Conservation (phyloP, 2,329 filamentous ascomycete genomes). For the Didymella keratinophila region DNA sequence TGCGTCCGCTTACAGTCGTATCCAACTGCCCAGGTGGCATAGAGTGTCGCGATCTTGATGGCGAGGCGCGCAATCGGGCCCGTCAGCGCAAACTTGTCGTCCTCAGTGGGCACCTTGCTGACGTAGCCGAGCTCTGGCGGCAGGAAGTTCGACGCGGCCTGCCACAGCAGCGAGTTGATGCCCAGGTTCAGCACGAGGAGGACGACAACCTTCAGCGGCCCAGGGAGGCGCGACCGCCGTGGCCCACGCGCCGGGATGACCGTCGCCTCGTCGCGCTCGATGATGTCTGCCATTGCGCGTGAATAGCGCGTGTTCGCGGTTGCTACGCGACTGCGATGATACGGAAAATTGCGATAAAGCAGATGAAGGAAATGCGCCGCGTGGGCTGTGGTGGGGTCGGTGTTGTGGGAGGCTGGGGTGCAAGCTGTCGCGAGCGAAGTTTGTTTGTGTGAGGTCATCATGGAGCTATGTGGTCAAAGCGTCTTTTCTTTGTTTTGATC, state of each 20-base stretch:
- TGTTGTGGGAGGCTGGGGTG: slow-evolving; percentile 19
- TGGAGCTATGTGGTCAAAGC: slow-evolving; percentile 4
- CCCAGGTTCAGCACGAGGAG: slow-evolving; percentile 64
- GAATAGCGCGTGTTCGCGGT: slow-evolving; percentile 7
- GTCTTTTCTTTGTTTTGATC: slow-evolving; percentile 3
- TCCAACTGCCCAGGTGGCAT: slow-evolving; percentile 74
- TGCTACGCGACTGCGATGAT: slow-evolving; percentile 5
- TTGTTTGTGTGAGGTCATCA: slow-evolving; percentile 20
- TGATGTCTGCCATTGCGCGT: slow-evolving; percentile 38
- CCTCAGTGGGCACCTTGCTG: slow-evolving; percentile 66
- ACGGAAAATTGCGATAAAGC: not conserved
- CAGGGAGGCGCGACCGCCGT: slow-evolving; percentile 45
- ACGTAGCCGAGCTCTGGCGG: slow-evolving; percentile 72
- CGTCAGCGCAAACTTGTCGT: slow-evolving; percentile 61
- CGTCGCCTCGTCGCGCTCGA: slow-evolving; percentile 39
- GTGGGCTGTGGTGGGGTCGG: slow-evolving; percentile 16
- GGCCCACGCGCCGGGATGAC: slow-evolving; percentile 37
- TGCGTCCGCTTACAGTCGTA: slow-evolving; percentile 70
- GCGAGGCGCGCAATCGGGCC: slow-evolving; percentile 61
- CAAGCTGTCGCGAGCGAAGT: slow-evolving; percentile 17
- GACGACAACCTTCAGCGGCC: slow-evolving; percentile 51
- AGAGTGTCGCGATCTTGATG: slow-evolving; percentile 71
- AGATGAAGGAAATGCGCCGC: slow-evolving; percentile 16
- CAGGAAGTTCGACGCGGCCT: slow-evolving; percentile 66
- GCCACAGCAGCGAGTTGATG: slow-evolving; percentile 71